Evolutionary conservation across 2,329 filamentous ascomycete species (phyloP), one percentile per base, ranked within the genome.

Genomic region (Beauveria sp.): DNA sequence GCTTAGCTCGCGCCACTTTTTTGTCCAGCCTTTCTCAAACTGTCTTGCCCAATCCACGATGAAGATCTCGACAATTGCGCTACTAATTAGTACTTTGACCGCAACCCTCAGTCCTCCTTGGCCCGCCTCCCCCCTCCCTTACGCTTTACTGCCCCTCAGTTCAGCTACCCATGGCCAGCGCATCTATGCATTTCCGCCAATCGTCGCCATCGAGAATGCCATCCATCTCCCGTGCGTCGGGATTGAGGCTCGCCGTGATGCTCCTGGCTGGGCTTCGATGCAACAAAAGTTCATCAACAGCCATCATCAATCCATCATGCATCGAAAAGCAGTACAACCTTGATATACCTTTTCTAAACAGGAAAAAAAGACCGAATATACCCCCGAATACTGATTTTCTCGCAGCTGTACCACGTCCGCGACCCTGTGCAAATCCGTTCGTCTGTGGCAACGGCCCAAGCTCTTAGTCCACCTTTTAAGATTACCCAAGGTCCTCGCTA

Each of bases 391-490:
- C 49, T 34, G 24, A 52, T 38, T 20, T 30, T 28, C 22, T 43
- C n/a, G 51, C 51, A 54, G 51, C 10, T 14, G 49, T 52, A 34
- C 49, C 28, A 14, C 20, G 18, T n/a, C 45, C 45, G 22, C 45
- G 20, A 47, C 45, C 45, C 8, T 24, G 45, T 24, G 22, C 34
- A 14, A 53, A 24, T 57, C 43, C 43, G 43, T 51, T 58, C 56
- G 34, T 58, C 26, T 16, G 34, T 38, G 34, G 24, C 54, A 26
- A 52, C 49, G 47, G 47, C 49, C 46, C 57, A 52, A 60, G 57
- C 49, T 60, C 57, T 16, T 45, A 60, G 49, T 60, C 57, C 57
- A 60, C 57, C 57, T 60, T 60, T 60, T 60, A 60, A 60, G 49
- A 60, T 60, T 60, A 53, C 57, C 34, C n/a, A 20, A 45, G 57